Evolutionary conservation across 371 early-diverging fungal genomes (phyloP), one percentile per base, ranked within the genome.

Genomic region (Mucor racemosus): DNA sequence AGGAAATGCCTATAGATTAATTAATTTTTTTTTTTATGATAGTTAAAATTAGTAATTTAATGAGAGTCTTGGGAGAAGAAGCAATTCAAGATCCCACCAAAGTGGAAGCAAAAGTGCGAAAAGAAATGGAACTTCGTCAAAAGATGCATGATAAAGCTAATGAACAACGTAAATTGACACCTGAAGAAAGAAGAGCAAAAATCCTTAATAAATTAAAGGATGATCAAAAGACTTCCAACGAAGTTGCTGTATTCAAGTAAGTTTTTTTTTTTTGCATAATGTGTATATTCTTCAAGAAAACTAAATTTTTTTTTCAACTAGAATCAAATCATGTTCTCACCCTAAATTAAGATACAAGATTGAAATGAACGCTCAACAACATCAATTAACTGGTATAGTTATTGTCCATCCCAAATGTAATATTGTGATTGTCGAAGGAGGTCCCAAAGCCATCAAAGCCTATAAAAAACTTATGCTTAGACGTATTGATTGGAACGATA

Each of bases 381-480:
- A 88, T 53, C 82, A 88, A 17, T 77, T 99, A 50, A 93, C 94
- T 0, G 99, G 98, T 0, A 79, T 86, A 8, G 94, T 88, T 11
- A 80, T 97, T 61, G 74, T 92, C 19, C 81, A 92, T 72, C 86
- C 89, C 0, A 88, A 86, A 10, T 86, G 90, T 68, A 88, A 86
- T 65, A 64, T 97, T 50, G 95, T 99, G 3, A 80, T 97, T 55
- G 98, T 95, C 2, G 99, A 99, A 79, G 99, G 98, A 0, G 94
- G 97, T 0, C 92, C 91, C 7, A 94, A 96, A 73, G 87, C 88
- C 13, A 87, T 97, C 70, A 91, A 92, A 64, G 88, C 90, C 19
- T 99, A 95, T 85, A 97, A 96, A 74, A 94, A 95, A 71, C 82
- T 99, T 21, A 94, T 99, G 97, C 78, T 97, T n/a, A 80, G 94